Evolutionary conservation across 371 early-diverging fungal genomes (phyloP), one percentile per base, ranked within the genome.

Genomic region (Capillidium heterosporum): DNA sequence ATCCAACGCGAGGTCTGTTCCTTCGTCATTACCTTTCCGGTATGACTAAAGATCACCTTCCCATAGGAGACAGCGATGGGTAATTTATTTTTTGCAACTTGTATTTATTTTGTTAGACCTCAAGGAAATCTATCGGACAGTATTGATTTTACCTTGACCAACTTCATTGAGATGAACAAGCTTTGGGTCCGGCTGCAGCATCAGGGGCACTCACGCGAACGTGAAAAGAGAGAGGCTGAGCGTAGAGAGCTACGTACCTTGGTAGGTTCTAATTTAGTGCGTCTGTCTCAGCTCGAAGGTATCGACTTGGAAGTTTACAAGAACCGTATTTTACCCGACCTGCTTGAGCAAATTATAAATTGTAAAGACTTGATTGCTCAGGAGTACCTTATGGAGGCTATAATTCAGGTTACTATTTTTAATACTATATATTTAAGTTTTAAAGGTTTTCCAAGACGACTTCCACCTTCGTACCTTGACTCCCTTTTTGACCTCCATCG

Each of bases 111-210:
- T 11, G 32, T 31, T 59, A 84, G 87, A 3, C 81, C 85, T 19
- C 81, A 82, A 62, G 91, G 89, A 48, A 83, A 82, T 60, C 77
- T 89, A 28, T 65, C 72, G 49, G 95, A 94, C 67, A 85, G 91
- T 1, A 90, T 94, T 57, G 78, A 85, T 32, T 97, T 97, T 63
- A 87, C 89, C 57, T 71, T 97, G 42, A 88, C 85, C 41, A 95
- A 97, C 65, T 94, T 95, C 67, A 86, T 88, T 40, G 95, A 97
- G 71, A 97, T 94, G 95, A 95, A 95, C 71, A 97, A 95, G 70
- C 77, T 97, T 5, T 97, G 98, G 98, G 95, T 97, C 15, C 84
- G 98, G 0, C 68, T 94, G 57, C 98, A 97, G 69, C 87, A 91
- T 69, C 91, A 91, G 63, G 98, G 98, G 4, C 84, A 87, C 62